Evolutionary conservation across 1,284 basidiomycete genomes (phyloP), one percentile per base, ranked within the genome.

Genomic region (Moniliella sp.): DNA sequence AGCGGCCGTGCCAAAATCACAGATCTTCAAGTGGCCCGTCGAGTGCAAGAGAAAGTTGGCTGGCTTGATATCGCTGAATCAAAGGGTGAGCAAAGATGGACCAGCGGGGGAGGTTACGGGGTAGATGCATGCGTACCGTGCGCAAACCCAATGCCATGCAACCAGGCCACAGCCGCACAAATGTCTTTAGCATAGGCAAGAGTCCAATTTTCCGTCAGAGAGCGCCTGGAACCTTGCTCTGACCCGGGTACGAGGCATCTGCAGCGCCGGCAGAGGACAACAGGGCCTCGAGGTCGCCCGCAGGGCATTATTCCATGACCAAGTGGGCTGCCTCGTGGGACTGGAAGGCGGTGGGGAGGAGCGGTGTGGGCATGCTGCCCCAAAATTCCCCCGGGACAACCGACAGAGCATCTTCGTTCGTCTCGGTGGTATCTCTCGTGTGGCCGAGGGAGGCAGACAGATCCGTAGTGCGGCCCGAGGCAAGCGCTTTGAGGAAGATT

Each of bases 1-100:
- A 10, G 56, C 56, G 2, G 54, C 48, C 27, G 46, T 52, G 13
- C 45, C 45, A 38, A 59, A 55, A 42, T 59, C 56, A 36, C 56
- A 59, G 18, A 59, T 42, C 32, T 55, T 50, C 28, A 59, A 43
- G 25, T 56, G 56, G 12, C 56, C 56, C 9, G 37, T 42, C 12
- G 32, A 30, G 28, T 52, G 45, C 12, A 59, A 36, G 13, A 59
- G 33, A 26, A 57, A 59, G 38, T 59, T 59, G 34, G 42, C 43
- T 8, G 56, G 56, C 31, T 59, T 59, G 35, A 59, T 43, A 25
- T 59, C 56, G 21, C 56, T 38, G 33, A n/a, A n/a, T n/a, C n/a
- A 7, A 26, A 4, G 12, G 14, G 9, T 4, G 5, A 29, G 19
- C 16, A 13, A n/a, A n/a, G n/a, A n/a, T n/a, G n/a, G n/a, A n/a